phyloP scores from a whole-genome alignment of 2,329 filamentous ascomycete species.

The Fusarium dimerum region DNA sequence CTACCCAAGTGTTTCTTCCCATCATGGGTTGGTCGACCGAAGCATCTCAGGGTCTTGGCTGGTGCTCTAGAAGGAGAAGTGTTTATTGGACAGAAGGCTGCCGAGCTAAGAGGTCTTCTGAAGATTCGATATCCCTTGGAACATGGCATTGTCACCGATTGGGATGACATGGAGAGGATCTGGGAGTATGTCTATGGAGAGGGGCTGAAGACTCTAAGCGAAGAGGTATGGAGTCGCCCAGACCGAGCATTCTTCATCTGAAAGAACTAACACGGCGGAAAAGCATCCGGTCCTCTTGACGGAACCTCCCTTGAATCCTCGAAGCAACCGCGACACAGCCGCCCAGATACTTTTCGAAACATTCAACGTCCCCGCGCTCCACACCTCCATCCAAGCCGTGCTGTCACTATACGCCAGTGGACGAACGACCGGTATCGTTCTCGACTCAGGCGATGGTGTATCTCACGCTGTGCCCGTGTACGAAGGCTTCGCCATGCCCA shows the following conservation, averaged over 20 bases:
- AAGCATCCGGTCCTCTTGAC: constrained; percentile 94
- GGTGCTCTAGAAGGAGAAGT: constrained; percentile 95
- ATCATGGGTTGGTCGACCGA: constrained; percentile 93
- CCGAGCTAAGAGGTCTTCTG: constrained; percentile 85
- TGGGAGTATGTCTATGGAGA: constrained; percentile 98
- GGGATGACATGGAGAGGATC: constrained; percentile 99
- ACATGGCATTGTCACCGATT: constrained; percentile 97
- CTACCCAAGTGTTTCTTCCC: constrained; percentile 96
- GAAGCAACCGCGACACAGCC: constrained; percentile 92
- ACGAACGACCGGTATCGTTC: constrained; percentile 91
- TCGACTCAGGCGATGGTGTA: constrained; percentile 94
- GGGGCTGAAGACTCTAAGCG: constrained; percentile 92
- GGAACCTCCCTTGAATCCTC: constrained; percentile 92
- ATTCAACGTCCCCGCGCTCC: constrained; percentile 95
- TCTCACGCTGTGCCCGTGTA: constrained; percentile 97
- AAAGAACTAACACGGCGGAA: constrained; percentile 16
- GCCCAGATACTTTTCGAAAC: constrained; percentile 98
- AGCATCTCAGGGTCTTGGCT: constrained; percentile 92
- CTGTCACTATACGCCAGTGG: constrained; percentile 95
- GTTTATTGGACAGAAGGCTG: constrained; percentile 88
- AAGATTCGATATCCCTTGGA: constrained; percentile 96
- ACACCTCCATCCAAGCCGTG: constrained; percentile 96
- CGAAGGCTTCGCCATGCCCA: constrained; percentile 95
- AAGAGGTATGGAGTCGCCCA: constrained; percentile 66
- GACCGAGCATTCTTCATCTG: neutral